Conservation (phyloP, 2,329 filamentous ascomycete species). For the Ceratocystis diversiconidia region DNA sequence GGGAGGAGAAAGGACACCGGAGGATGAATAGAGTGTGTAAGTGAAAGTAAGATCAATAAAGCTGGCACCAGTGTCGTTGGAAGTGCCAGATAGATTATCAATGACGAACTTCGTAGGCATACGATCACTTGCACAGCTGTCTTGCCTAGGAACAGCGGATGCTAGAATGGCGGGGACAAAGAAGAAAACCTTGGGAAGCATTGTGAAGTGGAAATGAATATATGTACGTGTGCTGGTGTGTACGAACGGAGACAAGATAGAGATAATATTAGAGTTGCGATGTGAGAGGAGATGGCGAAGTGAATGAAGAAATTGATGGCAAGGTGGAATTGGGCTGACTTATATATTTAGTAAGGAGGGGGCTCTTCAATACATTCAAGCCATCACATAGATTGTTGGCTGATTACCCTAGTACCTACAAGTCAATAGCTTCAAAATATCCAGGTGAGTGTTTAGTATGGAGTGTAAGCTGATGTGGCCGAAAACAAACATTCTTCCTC, state of each 20-base stretch:
- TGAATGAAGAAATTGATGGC: not conserved
- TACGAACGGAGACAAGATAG: not conserved
- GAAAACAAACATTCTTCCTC: constrained; percentile 1
- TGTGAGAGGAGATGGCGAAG: not conserved
- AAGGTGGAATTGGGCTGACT: too few species aligned
- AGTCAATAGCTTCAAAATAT: not conserved
- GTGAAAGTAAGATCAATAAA: constrained; percentile 29
- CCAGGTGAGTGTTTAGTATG: not conserved
- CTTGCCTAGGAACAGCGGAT: constrained; percentile 13
- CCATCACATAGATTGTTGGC: not conserved
- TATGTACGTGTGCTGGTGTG: too few species aligned
- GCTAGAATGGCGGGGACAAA: constrained; percentile 17
- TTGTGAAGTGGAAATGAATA: not conserved
- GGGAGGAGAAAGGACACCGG: constrained; percentile 26
- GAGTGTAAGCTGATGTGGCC: not conserved
- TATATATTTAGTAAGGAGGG: too few species aligned
- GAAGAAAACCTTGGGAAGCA: constrained; percentile 18
- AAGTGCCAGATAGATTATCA: constrained; percentile 26
- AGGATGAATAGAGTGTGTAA: constrained; percentile 22
- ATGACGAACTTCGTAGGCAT: constrained; percentile 30
- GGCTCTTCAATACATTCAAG: too few species aligned
- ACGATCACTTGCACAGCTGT: constrained; percentile 22
- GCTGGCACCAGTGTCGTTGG: constrained; percentile 25
- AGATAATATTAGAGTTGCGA: not conserved
- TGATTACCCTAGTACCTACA: not conserved